These are phyloP conservation scores for Umbelopsis vinacea DNA, from an alignment of 192 early-diverging fungal species.

Conservation along the genomic window DNA sequence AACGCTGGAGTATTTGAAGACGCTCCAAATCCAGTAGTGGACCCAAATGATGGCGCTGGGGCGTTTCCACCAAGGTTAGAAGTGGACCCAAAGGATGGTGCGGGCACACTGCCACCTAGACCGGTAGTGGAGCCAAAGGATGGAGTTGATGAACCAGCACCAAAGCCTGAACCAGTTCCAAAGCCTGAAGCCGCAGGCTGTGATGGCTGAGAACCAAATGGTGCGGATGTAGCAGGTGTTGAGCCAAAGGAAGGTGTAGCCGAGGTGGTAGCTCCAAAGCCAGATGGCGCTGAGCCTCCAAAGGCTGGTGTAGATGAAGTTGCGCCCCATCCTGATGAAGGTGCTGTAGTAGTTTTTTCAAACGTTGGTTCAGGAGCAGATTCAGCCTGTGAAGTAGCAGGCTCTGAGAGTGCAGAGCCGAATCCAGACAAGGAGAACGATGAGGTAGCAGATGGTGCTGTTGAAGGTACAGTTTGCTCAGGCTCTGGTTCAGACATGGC, in stretches of 20 bases:
- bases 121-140: no score
- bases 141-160: constrained; percentile 5
- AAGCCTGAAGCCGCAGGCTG: not conserved
- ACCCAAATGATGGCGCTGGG: constrained; percentile 18
- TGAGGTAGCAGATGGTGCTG: no score
- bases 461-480: no score
- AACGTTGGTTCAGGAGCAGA: constrained; percentile 5
- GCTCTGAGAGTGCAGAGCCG: not conserved
- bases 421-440: not conserved
- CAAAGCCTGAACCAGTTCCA: constrained; percentile 12
- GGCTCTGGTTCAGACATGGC: not conserved
- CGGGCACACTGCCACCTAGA: not conserved
- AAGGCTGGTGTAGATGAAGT: not conserved
- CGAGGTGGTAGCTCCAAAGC: not conserved
- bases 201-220: not conserved
- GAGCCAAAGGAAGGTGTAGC: constrained; percentile 26
- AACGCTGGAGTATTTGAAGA: not conserved
- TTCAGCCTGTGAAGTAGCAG: not conserved
- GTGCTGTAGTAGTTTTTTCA: not conserved
- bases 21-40: constrained; percentile 12
- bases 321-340: not conserved
- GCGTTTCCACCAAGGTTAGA: not conserved
- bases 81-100: constrained; percentile 18
- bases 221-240: not conserved
- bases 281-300: constrained; percentile 17